Evolutionary conservation across 257 asterid species (phyloP), one percentile per base, ranked within the genome.

Genomic region (Fraxinus anomala): DNA sequence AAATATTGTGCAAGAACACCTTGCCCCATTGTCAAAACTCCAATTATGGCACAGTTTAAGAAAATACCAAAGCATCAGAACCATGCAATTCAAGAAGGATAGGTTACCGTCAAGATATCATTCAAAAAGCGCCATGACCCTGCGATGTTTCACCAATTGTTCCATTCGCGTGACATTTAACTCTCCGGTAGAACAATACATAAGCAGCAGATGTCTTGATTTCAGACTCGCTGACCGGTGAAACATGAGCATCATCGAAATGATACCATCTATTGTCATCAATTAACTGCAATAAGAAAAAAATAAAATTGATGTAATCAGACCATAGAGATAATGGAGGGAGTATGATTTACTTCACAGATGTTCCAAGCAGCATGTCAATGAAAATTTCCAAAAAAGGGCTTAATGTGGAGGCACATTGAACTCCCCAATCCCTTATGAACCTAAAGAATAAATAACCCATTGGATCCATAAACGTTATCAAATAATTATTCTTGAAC

Each of bases 141-240:
- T 85, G 80, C 10, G 91, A 89, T 66, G 92, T 80, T 80, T 83
- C 90, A 6, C 91, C 91, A 73, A 63, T 81, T n/a, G 74, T 76
- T 68, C 85, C 87, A 68, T 73, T 80, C 54, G 83, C 33, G 40
- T 74, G 80, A 51, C 68, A 77, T 68, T 83, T 80, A 76, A 93
- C 97, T 81, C 99, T 88, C 78, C 77, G 89, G 82, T 95, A 95
- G 83, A 95, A 95, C 92, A 95, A 76, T 76, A 95, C 99, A 75
- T 95, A 95, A 37, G 97, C 99, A 72, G 99, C 98, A 69, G 98
- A 87, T 36, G 98, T 91, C 92, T 67, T 87, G 72, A 95, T 93
- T 2, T 92, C 97, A 16, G 91, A 81, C 82, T 95, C 99, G 2
- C 72, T 76, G 0, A 88, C 94, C 8, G 92, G 82, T 13, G 96